These are phyloP conservation scores for Salisapilia sapeloensis DNA, from an alignment of 352 stramenopile species.

Conservation along the genomic window DNA sequence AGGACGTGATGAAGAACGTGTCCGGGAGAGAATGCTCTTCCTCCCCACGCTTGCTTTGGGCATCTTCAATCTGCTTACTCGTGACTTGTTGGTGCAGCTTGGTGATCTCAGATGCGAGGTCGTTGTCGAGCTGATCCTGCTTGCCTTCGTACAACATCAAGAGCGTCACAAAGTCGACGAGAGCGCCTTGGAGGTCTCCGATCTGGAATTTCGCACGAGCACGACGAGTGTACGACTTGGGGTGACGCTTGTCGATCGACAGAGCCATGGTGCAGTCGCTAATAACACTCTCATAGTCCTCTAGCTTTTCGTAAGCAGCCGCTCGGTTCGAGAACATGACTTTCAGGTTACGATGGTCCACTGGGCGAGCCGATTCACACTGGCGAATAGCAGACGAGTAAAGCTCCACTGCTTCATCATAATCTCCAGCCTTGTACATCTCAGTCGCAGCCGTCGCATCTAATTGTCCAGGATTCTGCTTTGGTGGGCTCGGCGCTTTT, in stretches of 20 bases:
- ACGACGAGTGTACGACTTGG: slow-evolving; percentile 63
- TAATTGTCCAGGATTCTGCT: slow-evolving; percentile 26
- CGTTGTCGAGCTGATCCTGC: slow-evolving; percentile 54
- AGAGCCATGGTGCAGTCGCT: slow-evolving; percentile 40
- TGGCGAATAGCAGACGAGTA: slow-evolving; percentile 49
- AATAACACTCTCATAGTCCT: slow-evolving; percentile 41
- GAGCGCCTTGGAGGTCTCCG: slow-evolving; percentile 29
- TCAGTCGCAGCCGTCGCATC: slow-evolving; percentile 51
- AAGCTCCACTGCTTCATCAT: slow-evolving; percentile 42
- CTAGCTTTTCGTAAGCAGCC: slow-evolving; percentile 49
- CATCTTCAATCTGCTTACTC: slow-evolving; percentile 36
- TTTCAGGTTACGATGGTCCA: slow-evolving; percentile 62
- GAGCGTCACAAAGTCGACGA: slow-evolving; percentile 68
- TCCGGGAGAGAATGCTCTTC: slow-evolving; percentile 43
- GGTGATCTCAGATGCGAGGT: slow-evolving; percentile 50
- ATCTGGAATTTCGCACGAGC: slow-evolving; percentile 38
- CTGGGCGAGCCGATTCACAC: slow-evolving; percentile 27
- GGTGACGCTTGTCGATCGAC: slow-evolving; percentile 42
- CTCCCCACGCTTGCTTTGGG: slow-evolving; percentile 40
- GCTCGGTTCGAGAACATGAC: slow-evolving; percentile 78
- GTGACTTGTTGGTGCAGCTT: slow-evolving; percentile 61
- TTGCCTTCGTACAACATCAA: slow-evolving; percentile 66
- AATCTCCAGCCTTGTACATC: slow-evolving; percentile 65
- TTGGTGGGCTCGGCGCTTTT: slow-evolving; percentile 1
- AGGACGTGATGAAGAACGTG: slow-evolving; percentile 73